Evolutionary conservation across 2,329 filamentous ascomycete species (phyloP), one percentile per base, ranked within the genome.

Genomic region (Aspergillus tanneri): DNA sequence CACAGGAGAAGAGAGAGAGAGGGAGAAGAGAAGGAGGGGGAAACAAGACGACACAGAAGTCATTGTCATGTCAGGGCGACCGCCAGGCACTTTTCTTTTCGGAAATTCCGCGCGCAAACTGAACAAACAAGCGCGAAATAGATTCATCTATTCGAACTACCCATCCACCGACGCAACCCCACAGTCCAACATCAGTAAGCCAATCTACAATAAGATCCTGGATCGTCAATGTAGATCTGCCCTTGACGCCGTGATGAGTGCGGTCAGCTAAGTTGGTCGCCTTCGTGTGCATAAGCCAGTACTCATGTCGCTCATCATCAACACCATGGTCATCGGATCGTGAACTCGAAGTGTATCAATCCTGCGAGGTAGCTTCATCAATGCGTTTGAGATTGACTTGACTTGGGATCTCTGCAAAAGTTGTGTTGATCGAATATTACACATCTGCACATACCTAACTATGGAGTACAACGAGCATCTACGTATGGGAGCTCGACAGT

Each of bases 71-170:
- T 37, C 36, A 38, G 36, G 36, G 8, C 36, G 36, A 38, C 12
- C 21, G 36, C 19, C 22, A 22, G 36, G 22, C 19, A 22, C 41
- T 43, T 35, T 43, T 43, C 41, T 25, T 27, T 36, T 36, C 42
- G 30, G 43, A 37, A 27, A 18, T 24, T 37, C 35, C 27, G 28
- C 24, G 43, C 43, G 42, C 43, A 45, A 45, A 45, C 43, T 24
- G 43, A 45, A 45, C 43, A 45, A 45, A 45, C 43, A 45, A 11
- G 22, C 43, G 43, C 35, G 34, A 37, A 30, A 22, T 22, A 35
- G 21, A 9, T 10, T 14, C 4, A 7, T 12, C 30, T 18, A 14
- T 18, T 34, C n/a, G 9, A 12, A 32, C 30, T 2, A 9, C 30
- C 30, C n/a, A n/a, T n/a, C 30, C 30, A 34, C 30, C 4, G 30